phyloP scores from a whole-genome alignment of 1,284 basidiomycete genomes.

The Mycosarcoma maydis region DNA sequence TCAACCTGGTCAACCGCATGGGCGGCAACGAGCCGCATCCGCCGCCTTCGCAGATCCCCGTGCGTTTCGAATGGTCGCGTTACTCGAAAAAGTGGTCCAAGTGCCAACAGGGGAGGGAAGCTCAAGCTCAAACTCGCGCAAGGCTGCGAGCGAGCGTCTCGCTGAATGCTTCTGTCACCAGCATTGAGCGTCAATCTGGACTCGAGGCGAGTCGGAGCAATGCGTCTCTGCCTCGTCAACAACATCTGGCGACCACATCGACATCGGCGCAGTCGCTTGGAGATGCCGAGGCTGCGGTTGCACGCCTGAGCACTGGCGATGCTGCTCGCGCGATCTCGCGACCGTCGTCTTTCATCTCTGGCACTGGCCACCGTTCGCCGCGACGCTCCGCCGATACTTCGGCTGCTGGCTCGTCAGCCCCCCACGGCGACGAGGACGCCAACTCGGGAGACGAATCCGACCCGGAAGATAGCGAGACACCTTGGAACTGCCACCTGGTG shows the following conservation, averaged over 20 bases:
- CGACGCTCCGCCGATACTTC: conserved; percentile 40
- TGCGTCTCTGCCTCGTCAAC: conserved; percentile 10
- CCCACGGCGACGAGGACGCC: conserved; percentile 24
- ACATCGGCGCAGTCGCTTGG: conserved; percentile 23
- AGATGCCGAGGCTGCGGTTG: conserved; percentile 3
- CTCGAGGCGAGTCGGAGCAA: conserved; percentile 24
- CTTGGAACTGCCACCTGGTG: conserved; percentile 80
- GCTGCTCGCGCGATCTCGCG: conserved; percentile 16
- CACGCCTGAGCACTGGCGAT: conserved; percentile 21
- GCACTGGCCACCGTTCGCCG: conserved; percentile 19
- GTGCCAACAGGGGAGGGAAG: conserved; percentile 2
- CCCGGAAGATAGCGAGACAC: conserved; percentile 92
- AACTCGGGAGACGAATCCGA: conserved; percentile 70
- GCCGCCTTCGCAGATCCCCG: conserved; percentile 37
- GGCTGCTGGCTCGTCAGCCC: conserved; percentile 28
- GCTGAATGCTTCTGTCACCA: conserved; percentile 33
- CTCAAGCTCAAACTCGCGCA: conserved; percentile 32
- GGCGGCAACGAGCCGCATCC: conserved; percentile 52
- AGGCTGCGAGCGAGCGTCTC: conserved; percentile 28
- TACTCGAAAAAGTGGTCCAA: conserved; percentile 19
- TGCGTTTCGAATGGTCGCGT: conserved; percentile 64
- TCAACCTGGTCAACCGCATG: conserved; percentile 51
- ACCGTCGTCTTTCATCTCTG: conserved; percentile 33
- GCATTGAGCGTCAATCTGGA: conserved; percentile 17
- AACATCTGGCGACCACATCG: conserved; percentile 9